Evolutionary conservation across 768 basidiomycete species (phyloP), one percentile per base, ranked within the genome.

Genomic region (Naganishia vishniacii): DNA sequence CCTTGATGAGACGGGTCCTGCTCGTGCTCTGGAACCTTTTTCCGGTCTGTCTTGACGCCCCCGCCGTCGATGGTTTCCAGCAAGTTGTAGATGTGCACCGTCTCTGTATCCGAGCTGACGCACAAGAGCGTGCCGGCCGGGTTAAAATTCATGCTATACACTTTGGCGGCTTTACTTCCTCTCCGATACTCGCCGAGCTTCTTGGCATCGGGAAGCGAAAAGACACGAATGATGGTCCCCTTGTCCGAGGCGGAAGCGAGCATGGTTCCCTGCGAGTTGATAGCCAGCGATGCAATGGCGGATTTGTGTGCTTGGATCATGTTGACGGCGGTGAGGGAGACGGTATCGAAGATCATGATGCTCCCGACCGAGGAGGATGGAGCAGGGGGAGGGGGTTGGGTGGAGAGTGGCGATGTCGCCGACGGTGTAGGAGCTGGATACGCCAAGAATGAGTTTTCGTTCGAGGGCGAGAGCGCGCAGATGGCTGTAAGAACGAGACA

Each of bases 251-350:
- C 86, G 6, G 94, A 93, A 23, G 94, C 95, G 44, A 99, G 85
- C 61, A 97, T 81, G 0, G 89, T 89, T 13, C 94, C 94, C 0
- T 86, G 82, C 2, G 84, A 82, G 78, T 93, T 94, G 77, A 99
- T 84, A 6, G 88, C 81, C 48, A 98, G 82, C 71, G 85, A 85
- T 8, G 92, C 88, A 66, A 99, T 86, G 4, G 94, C 90, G 0
- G 91, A 79, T 78, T 97, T 97, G 80, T 99, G 95, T 18, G 95
- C 95, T 72, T 91, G 93, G 64, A 99, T 88, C 71, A 94, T 91
- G 80, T 99, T 98, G 46, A 89, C 84, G 29, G 93, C 89, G 2
- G 88, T 88, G 29, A 97, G 84, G 7, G 89, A 85, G 61, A 91
- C 86, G 1, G 94, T 93, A 56, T 90, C 91, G 81, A 98, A 98